phyloP scores from a whole-genome alignment of 495 filamentous ascomycete species.

The Chaetomium tenue region DNA sequence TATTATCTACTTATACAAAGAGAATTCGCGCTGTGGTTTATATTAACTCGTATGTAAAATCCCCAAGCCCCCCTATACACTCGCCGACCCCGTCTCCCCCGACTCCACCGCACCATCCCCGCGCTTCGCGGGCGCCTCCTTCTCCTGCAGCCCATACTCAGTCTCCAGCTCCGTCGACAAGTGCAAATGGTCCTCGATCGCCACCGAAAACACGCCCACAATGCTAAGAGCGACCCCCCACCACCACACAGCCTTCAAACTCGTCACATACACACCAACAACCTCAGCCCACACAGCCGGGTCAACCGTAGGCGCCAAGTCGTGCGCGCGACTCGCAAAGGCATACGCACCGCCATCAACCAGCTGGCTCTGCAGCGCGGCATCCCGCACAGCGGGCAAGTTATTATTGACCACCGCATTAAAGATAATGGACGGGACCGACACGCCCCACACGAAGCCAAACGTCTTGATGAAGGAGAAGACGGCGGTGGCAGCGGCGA shows the following conservation, averaged over 20 bases:
- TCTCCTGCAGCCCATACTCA: slow-evolving; percentile 31
- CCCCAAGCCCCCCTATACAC: too few species aligned
- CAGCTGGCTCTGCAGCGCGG: slow-evolving; percentile 1
- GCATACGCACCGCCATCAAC: slow-evolving; percentile 11
- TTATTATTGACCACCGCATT: slow-evolving; percentile 19
- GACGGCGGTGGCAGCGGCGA: slow-evolving; percentile 36
- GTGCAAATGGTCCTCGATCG: slow-evolving; percentile 32
- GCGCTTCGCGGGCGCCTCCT: background rate
- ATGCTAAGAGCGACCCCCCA: slow-evolving; percentile 29
- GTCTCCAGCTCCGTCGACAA: slow-evolving; percentile 36
- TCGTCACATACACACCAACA: slow-evolving; percentile 28
- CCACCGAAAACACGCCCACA: slow-evolving; percentile 24
- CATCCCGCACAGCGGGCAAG: slow-evolving; percentile 27
- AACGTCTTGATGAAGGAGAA: slow-evolving; percentile 46
- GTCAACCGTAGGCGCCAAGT: slow-evolving; percentile 4
- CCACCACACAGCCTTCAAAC: slow-evolving; percentile 30
- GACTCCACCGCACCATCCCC: too few species aligned
- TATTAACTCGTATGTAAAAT: too few species aligned
- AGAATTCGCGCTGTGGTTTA: too few species aligned
- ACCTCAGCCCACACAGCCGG: slow-evolving; percentile 21
- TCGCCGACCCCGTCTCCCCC: too few species aligned
- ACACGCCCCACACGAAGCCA: slow-evolving; percentile 47
- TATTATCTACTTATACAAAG: too few species aligned
- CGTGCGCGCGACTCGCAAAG: background rate
- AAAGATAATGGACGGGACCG: slow-evolving; percentile 25